phyloP scores from a whole-genome alignment of 129 eudicot genomes.

The Flaveria sonorensis region DNA sequence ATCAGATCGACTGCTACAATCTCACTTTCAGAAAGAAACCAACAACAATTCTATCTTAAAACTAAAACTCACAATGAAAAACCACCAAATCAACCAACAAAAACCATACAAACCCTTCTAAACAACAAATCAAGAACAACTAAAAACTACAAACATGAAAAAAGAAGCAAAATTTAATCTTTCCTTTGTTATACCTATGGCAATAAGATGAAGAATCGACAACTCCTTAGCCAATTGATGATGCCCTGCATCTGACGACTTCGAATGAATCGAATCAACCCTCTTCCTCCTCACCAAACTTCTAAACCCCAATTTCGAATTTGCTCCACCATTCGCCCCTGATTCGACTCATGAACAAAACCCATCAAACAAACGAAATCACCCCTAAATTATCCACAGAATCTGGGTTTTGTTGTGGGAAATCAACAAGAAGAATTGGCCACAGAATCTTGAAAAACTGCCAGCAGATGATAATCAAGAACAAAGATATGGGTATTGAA shows the following conservation, averaged over 20 bases:
- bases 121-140: background rate
- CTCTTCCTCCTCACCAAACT: conserved; percentile 83
- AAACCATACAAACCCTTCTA: background rate
- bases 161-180: background rate
- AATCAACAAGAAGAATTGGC: background rate
- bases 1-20: background rate
- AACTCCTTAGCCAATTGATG: conserved; percentile 89
- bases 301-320: conserved; percentile 40
- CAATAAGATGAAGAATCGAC: conserved; percentile 79
- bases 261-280: conserved; percentile 75
- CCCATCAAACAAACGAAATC: conserved; percentile 50
- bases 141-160: background rate
- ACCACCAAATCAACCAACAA: background rate
- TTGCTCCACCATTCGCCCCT: conserved; percentile 25
- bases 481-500: conserved; percentile 14
- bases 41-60: no score
- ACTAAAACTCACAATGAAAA: background rate
- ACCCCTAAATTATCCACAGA: background rate
- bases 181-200: conserved; percentile 52
- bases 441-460: conserved; percentile 32
- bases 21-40: background rate
- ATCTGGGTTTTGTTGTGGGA: conserved; percentile 4
- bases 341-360: conserved; percentile 45
- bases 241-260: conserved; percentile 52
- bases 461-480: conserved; percentile 26